A percentile compares a stretch with the other conserved stretches of the same genome.
phyloP scores from a whole-genome alignment of 257 asterid genomes.

The Rehmannia glutinosa region DNA sequence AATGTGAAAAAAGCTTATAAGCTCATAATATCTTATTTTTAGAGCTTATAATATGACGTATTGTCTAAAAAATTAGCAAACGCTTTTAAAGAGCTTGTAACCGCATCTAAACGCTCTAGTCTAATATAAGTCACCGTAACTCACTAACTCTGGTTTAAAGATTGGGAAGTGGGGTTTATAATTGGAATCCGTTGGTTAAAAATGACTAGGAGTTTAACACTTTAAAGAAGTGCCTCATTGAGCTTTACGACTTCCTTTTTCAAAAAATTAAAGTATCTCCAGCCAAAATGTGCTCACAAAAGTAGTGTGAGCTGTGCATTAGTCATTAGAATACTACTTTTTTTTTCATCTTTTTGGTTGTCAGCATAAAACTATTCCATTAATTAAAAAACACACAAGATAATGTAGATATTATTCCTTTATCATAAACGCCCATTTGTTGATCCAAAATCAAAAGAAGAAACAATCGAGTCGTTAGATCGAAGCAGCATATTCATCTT shows the following conservation, averaged over 20 bases:
- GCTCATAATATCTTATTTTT: no score
- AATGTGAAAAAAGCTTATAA: no score
- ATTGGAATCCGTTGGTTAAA: not conserved
- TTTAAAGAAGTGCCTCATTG: slow-evolving; percentile 7
- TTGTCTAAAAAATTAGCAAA: no score
- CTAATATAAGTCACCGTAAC: no score
- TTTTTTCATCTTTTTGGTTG: slow-evolving; percentile 45
- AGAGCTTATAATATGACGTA: no score
- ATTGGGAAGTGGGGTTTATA: not conserved
- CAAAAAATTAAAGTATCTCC: slow-evolving; percentile 18
- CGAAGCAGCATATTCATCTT: slow-evolving; percentile 15
- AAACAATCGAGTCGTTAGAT: not conserved
- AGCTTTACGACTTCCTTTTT: slow-evolving; percentile 9
- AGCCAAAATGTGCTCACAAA: no score
- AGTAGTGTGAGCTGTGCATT: no score
- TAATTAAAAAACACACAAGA: not conserved
- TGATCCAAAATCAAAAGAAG: slow-evolving; percentile 28
- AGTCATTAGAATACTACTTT: no score
- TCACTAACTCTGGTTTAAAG: not conserved
- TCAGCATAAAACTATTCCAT: slow-evolving; percentile 27
- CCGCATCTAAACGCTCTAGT: no score
- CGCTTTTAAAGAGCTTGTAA: no score
- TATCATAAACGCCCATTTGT: slow-evolving; percentile 9
- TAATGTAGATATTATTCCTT: slow-evolving; percentile 8
- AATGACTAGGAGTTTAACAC: slow-evolving; percentile 16